phyloP scores from a whole-genome alignment of 2,329 filamentous ascomycete genomes.

The Hymenoscyphus occultus region DNA sequence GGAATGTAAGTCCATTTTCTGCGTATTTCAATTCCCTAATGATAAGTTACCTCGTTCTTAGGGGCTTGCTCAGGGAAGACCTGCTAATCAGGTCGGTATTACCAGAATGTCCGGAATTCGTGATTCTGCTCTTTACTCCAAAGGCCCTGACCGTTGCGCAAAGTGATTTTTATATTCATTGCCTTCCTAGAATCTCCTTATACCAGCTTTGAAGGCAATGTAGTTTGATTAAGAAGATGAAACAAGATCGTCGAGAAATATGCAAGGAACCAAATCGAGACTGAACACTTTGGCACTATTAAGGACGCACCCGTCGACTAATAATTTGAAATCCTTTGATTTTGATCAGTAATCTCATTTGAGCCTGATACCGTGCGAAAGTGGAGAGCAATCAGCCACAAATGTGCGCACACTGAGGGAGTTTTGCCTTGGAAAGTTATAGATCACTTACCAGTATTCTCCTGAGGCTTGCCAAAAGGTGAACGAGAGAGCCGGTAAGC shows the following conservation, averaged over 20 bases:
- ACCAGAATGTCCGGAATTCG: neutral
- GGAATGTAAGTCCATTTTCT: constrained; percentile 9
- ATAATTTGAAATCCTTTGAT: no score
- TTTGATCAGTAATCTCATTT: no score
- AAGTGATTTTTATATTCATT: neutral
- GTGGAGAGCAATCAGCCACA: no score
- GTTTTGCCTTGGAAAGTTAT: no score
- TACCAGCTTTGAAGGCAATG: neutral
- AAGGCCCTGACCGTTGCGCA: neutral
- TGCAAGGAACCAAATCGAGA: neutral
- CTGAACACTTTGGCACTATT: neutral
- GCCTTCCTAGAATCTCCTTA: neutral
- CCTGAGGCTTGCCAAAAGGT: no score
- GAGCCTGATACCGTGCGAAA: no score
- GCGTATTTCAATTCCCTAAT: neutral
- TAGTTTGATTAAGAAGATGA: neutral
- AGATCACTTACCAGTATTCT: no score
- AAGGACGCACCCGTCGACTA: neutral
- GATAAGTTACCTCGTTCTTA: neutral
- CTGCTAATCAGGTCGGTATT: no score
- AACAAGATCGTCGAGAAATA: neutral
- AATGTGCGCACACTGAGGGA: no score
- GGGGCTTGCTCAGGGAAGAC: neutral
- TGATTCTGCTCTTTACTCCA: neutral
- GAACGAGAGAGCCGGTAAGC: no score